Conservation (phyloP, 345 rosid species). For the Corymbia maculata region DNA sequence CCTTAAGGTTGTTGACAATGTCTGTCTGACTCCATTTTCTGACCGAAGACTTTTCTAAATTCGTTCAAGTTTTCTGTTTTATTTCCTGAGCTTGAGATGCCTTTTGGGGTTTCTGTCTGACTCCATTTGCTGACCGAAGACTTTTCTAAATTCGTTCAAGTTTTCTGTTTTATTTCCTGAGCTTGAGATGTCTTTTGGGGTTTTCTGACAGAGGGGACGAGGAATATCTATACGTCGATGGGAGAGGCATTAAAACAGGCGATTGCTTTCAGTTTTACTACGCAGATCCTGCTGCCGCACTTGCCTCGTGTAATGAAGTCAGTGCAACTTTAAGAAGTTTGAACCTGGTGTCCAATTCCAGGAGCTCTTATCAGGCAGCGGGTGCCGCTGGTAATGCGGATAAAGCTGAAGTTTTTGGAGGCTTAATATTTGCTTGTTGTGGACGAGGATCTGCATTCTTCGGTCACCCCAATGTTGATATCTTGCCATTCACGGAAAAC, state of each 20-base stretch:
- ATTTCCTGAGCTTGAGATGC: background rate
- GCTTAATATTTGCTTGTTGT: conserved; percentile 46
- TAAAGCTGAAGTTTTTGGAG: conserved; percentile 46
- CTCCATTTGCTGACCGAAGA: background rate
- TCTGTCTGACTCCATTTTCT: background rate
- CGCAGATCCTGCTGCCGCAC: conserved; percentile 31
- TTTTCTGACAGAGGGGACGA: conserved; percentile 49
- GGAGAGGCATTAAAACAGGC: conserved; percentile 49
- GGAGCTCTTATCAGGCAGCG: background rate
- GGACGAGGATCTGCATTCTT: conserved; percentile 53
- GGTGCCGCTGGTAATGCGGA: background rate
- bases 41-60: background rate
- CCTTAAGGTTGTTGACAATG: background rate
- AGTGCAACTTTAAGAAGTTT: conserved; percentile 22
- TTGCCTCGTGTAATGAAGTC: conserved; percentile 23
- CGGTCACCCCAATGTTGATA: conserved; percentile 26
- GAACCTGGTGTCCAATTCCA: conserved; percentile 18
- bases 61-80: background rate
- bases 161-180: background rate
- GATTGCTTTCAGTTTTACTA: conserved; percentile 65
- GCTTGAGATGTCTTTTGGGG: background rate
- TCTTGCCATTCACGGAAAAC: conserved; percentile 55
- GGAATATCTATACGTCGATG: conserved; percentile 46
- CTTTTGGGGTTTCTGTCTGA: background rate
- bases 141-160: background rate